Evolutionary conservation across 495 filamentous ascomycete species (phyloP).

Genomic region (Aspergillus bridgeri): DNA sequence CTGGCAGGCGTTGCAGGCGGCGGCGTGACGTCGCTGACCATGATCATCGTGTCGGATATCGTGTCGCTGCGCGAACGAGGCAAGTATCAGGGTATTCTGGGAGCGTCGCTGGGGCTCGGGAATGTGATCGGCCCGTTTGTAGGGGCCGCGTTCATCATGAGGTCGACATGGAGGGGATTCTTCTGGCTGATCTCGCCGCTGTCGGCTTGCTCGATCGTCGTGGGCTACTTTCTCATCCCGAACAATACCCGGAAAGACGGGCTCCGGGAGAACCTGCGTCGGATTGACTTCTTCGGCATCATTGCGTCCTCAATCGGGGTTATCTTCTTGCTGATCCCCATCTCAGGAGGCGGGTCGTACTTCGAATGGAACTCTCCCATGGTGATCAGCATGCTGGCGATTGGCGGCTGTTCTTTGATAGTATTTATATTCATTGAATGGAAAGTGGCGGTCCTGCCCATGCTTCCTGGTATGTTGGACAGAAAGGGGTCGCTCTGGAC

Average conservation of each 20-base stretch:
- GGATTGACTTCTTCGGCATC: conserved; percentile 56
- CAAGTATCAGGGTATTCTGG: conserved; percentile 46
- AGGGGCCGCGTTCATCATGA: conserved; percentile 41
- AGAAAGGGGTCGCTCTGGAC: neutral
- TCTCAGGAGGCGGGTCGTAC: conserved; percentile 59
- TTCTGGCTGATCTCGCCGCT: conserved; percentile 46
- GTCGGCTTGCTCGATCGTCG: conserved; percentile 36
- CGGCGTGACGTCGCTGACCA: conserved; percentile 48
- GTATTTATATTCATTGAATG: conserved; percentile 56
- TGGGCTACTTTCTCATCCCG: conserved; percentile 42
- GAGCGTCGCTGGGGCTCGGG: conserved; percentile 39
- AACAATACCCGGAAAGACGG: conserved; percentile 35
- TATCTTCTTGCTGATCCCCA: conserved; percentile 57
- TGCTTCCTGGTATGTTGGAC: conserved; percentile 51
- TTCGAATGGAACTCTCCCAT: conserved; percentile 59
- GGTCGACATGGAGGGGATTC: conserved; percentile 48
- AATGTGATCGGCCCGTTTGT: conserved; percentile 46
- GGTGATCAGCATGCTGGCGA: conserved; percentile 58
- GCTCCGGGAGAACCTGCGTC: conserved; percentile 41
- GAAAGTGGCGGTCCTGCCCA: conserved; percentile 55
- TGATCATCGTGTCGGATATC: conserved; percentile 51
- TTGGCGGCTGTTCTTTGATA: conserved; percentile 45
- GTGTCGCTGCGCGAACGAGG: conserved; percentile 45
- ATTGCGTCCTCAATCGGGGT: conserved; percentile 49
- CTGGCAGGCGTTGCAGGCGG: conserved; percentile 53